A percentile compares a stretch with the other conserved stretches of the same genome.
Conservation (phyloP, 371 early-diverging fungal genomes). For the Entomophthora muscae region DNA sequence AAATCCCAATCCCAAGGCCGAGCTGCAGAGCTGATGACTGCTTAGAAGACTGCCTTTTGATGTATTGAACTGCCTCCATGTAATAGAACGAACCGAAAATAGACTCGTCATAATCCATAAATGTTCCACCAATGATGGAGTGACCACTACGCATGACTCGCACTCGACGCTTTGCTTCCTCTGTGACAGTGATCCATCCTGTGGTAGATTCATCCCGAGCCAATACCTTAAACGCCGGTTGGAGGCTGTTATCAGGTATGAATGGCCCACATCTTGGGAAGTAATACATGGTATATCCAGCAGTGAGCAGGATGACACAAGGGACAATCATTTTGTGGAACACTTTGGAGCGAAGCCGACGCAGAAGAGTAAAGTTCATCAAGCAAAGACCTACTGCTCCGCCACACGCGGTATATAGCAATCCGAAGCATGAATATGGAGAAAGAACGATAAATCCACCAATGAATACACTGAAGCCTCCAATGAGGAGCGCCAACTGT, state of each 20-base stretch:
- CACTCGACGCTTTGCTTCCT: constrained; percentile 22
- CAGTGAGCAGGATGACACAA: neutral
- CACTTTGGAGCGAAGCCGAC: neutral
- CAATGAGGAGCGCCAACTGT: neutral
- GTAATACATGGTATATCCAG: constrained; percentile 12
- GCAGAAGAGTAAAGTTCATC: constrained; percentile 2
- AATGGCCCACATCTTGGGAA: constrained; percentile 8
- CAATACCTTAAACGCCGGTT: constrained; percentile 20
- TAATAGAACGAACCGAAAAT: constrained; percentile 58
- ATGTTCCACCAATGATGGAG: constrained; percentile 61
- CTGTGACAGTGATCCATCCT: constrained; percentile 52
- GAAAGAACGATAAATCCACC: neutral
- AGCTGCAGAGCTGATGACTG: neutral
- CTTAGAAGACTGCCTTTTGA: neutral
- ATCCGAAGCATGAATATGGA: neutral
- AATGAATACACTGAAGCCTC: neutral
- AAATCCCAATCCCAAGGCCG: constrained; percentile 65
- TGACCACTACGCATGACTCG: constrained; percentile 62
- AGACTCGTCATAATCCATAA: constrained; percentile 32
- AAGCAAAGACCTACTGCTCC: neutral
- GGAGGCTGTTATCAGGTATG: constrained; percentile 7
- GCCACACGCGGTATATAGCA: neutral
- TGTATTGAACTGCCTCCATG: constrained; percentile 26
- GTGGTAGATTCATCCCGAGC: constrained; percentile 44
- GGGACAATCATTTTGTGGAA: constrained; percentile 1